Evolutionary conservation across 1,284 basidiomycete species (phyloP), one percentile per base, ranked within the genome.

Genomic region (Termitomyces sp.): DNA sequence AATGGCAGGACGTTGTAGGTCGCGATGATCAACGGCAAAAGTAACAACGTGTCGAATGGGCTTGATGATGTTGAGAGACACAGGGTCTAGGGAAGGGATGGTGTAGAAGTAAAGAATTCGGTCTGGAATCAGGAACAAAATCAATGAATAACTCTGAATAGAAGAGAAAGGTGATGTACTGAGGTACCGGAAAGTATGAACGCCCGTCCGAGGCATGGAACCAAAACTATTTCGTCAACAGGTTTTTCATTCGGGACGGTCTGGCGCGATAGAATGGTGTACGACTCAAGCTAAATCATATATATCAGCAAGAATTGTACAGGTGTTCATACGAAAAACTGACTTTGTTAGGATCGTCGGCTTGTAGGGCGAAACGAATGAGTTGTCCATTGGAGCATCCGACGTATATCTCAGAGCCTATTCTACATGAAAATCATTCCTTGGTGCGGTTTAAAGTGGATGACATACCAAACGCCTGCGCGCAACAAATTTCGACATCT

Each of bases 11-110:
- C 83, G 77, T 30, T 72, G 74, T 45, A 90, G 74, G 55, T 91
- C 87, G 43, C 84, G 76, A 46, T 93, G 84, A 63, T 97, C 92
- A 1, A 94, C 82, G 0, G 89, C 83, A 55, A 95, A 83, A 0
- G 84, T 76, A 14, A 88, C 71, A 3, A 91, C 87, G 51, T 92
- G 85, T 38, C 91, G 80, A 26, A 96, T 77, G 1, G 91, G 86
- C 54, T 86, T 86, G 57, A 91, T 84, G 9, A 80, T 77, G 56
- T 83, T 81, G 6, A 64, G 71, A 8, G 83, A 77, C 0, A 91
- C 74, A 0, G 82, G 79, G 56, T 93, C 88, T 21, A 96, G 78
- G 3, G 83, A 80, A 0, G 93, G 93, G 1, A 94, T 72, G 0
- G 81, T 78, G 60, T 91, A 90, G 61, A 94, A 86, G 62, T 89